Evolutionary conservation across 2,329 filamentous ascomycete species (phyloP).

Genomic region (Trichoderma koningii): DNA sequence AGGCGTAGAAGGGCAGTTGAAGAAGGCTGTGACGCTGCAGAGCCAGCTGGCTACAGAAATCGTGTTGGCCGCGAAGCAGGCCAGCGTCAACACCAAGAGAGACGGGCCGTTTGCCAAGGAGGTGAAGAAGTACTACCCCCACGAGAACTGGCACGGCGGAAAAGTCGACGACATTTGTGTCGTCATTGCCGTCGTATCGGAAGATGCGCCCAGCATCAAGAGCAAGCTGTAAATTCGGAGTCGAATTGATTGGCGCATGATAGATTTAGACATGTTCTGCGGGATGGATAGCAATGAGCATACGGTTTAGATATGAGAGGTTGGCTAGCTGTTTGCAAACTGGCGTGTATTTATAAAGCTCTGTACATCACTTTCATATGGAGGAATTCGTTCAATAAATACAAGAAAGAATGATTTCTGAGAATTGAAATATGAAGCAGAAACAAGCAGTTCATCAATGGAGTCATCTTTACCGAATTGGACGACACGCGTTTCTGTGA

Average conservation of each 20-base stretch:
- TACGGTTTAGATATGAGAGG: neutral
- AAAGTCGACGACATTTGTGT: conserved; percentile 97
- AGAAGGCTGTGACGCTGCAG: conserved; percentile 62
- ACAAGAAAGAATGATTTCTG: no score
- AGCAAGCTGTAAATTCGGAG: conserved; percentile 40
- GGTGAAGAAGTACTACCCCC: conserved; percentile 82
- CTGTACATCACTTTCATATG: no score
- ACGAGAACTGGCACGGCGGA: conserved; percentile 85
- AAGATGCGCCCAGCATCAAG: conserved; percentile 48
- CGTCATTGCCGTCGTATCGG: conserved; percentile 74
- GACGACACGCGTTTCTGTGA: neutral
- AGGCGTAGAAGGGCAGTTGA: conserved; percentile 34
- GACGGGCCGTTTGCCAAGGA: conserved; percentile 96
- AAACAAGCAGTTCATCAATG: no score
- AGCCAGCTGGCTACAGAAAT: conserved; percentile 77
- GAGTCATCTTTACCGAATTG: neutral
- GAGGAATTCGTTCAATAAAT: no score
- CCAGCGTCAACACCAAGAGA: conserved; percentile 76
- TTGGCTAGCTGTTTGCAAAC: no score
- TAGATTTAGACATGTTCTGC: conserved; percentile 22
- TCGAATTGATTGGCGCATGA: neutral
- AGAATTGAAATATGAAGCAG: no score
- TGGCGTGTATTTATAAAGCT: no score
- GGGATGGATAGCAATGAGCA: conserved; percentile 15
- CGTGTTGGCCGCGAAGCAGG: conserved; percentile 77